Evolutionary conservation across 371 early-diverging fungal genomes (phyloP).

Genomic region (Mortierella sp.): DNA sequence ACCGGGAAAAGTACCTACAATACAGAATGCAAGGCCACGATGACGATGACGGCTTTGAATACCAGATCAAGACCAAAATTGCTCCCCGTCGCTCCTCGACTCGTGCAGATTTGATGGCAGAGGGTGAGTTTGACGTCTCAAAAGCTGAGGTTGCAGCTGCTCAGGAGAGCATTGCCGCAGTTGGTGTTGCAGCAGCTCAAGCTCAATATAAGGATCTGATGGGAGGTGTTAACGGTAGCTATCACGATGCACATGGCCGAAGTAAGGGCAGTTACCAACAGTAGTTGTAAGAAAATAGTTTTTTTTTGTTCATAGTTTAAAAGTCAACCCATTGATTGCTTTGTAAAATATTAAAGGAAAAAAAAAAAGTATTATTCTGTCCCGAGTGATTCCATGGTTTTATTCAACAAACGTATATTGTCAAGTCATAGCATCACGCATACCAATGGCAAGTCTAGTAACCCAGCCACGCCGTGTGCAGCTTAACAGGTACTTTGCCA

Average conservation of each 20-base stretch:
- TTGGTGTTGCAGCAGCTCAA: constrained; percentile 39
- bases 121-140: constrained; percentile 63
- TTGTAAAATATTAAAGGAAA: too few species aligned
- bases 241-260: neutral
- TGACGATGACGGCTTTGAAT: constrained; percentile 25
- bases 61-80: constrained; percentile 36
- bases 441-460: too few species aligned
- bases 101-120: constrained; percentile 62
- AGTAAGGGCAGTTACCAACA: neutral
- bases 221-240: constrained; percentile 34
- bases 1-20: constrained; percentile 44
- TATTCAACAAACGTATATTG: too few species aligned
- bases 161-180: constrained; percentile 26
- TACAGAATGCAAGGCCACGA: constrained; percentile 52
- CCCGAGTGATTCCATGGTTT: too few species aligned
- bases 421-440: too few species aligned
- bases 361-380: too few species aligned
- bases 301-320: too few species aligned
- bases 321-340: too few species aligned
- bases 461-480: too few species aligned
- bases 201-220: constrained; percentile 25
- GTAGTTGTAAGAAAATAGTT: too few species aligned
- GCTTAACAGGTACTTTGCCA: too few species aligned
- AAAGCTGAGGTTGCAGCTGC: constrained; percentile 28
- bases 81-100: constrained; percentile 42